Base-by-base conservation (phyloP, 106 monocot species). In the Ottelia alismoides region DNA sequence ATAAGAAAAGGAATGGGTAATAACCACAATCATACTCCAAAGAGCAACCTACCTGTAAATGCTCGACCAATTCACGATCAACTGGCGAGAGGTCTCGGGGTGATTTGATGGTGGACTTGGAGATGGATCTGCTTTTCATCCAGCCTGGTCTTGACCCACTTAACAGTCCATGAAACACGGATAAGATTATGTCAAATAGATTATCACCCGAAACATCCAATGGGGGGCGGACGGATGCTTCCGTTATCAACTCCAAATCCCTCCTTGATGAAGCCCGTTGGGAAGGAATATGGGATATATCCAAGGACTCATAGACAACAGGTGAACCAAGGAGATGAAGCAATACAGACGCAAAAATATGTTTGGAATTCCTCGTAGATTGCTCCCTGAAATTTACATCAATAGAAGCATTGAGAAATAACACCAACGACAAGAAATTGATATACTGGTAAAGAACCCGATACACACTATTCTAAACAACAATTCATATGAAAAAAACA, bases 131-230 rank as follows among this genome's bases (percentile, higher is more conserved):
- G 17, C 67, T 60, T 65, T 81, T 93, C 63, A 88, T 50, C 93
- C 93, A 93, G 70, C 80, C 78, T 55, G 93, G 93, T 46, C 69
- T 93, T 52, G 54, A 88, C 48, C 66, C 87, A 57, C 83, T 64
- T 26, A 93, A 59, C 66, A 93, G 55, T 32, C 77, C 87, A 80
- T 93, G 80, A 11, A 93, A 65, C 47, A 93, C 65, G 56, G 59
- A 80, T 30, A 93, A 57, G 35, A 93, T 77, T 57, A 68, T 88
- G 58, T 93, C 84, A 73, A 93, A 93, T 14, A 93, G 78, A 61
- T 72, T 81, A 28, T 81, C 88, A 49, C 78, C 75, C 43, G 83
- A 77, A 57, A 59, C 40, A 32, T 84, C 77, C 20, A 64, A 47
- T 40, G 65, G 68, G 48, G 66, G 51, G 62, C 52, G 46, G 30